phyloP scores from a whole-genome alignment of 495 filamentous ascomycete species.

The Lepraria neglecta region DNA sequence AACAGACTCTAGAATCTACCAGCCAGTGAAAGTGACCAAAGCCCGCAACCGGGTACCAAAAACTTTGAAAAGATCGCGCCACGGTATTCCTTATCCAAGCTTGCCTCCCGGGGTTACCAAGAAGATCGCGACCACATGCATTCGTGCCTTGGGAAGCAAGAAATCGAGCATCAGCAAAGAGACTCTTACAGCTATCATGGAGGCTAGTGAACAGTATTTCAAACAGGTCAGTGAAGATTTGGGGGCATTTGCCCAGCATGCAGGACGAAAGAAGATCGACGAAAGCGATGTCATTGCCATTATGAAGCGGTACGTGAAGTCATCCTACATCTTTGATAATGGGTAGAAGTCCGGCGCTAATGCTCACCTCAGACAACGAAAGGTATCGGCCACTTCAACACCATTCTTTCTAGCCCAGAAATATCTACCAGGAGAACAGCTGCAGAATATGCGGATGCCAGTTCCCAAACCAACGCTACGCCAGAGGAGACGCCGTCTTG shows the following conservation, averaged over 20 bases:
- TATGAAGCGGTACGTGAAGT: conserved; percentile 65
- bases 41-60: conserved; percentile 38
- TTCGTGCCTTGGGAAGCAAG: conserved; percentile 51
- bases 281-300: conserved; percentile 75
- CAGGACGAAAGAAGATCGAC: conserved; percentile 75
- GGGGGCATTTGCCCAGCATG: conserved; percentile 71
- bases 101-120: conserved; percentile 65
- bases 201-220: conserved; percentile 83
- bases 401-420: conserved; percentile 77
- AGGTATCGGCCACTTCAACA: conserved; percentile 63
- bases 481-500: conserved; percentile 27
- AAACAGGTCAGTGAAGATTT: conserved; percentile 77
- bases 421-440: conserved; percentile 71
- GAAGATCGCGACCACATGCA: conserved; percentile 65
- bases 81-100: conserved; percentile 69
- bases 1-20: background rate
- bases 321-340: conserved; percentile 17
- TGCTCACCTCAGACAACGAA: conserved; percentile 62
- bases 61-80: conserved; percentile 56
- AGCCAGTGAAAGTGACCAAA: background rate
- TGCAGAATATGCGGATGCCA: conserved; percentile 73
- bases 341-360: conserved; percentile 22
- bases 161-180: conserved; percentile 65
- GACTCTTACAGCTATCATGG: conserved; percentile 63
- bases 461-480: conserved; percentile 38